Base-by-base conservation (phyloP, 108 stramenopile genomes). In the Nannochloropsis gaditana region DNA sequence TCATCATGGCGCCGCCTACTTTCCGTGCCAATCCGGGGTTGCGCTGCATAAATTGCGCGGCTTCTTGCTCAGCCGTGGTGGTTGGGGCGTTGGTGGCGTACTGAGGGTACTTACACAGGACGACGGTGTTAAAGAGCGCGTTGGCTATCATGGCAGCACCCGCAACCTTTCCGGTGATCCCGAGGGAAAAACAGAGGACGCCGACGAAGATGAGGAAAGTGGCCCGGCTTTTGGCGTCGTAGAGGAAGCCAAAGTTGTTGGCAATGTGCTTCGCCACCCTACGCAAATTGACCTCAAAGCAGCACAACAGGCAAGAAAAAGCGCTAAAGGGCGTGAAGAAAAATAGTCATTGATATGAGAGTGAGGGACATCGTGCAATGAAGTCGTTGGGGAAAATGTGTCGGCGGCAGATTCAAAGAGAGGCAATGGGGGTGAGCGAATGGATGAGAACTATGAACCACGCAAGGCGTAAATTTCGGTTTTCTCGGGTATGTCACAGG, bases 211-310 rank as follows among this genome's bases (percentile, higher is more conserved):
- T 11, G 81, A 89, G 85, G 85, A 90, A 90, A 45, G 85, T 43
- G 3, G 89, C 87, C 45, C 90, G 80, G 44, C 89, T 87, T 43
- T 88, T 79, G 43, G 86, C 86, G 80, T 91, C 86, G 86, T 92
- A 92, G 44, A 92, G 85, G 84, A 92, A 92, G 21, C 92, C 92
- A 42, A 91, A 92, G 83, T 91, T 91, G 45, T 82, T 59, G 19
- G 83, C 83, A 44, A 91, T 90, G 9, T 73, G 80, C 73, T 86
- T 86, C 19, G 85, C 89, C 42, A 92, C 83, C 8, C 44, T 79
- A 79, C 79, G 86, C 6, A 92, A 43, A 88, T 91, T 90, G 73
- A 88, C 89, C 90, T 92, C 92, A 84, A 92, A 92, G 84, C 92
- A 91, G 85, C 91, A 91, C 43, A 92, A 83, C 41, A 92, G 82